phyloP scores from a whole-genome alignment of 2,329 filamentous ascomycete genomes.

The Cercospora berteroae region DNA sequence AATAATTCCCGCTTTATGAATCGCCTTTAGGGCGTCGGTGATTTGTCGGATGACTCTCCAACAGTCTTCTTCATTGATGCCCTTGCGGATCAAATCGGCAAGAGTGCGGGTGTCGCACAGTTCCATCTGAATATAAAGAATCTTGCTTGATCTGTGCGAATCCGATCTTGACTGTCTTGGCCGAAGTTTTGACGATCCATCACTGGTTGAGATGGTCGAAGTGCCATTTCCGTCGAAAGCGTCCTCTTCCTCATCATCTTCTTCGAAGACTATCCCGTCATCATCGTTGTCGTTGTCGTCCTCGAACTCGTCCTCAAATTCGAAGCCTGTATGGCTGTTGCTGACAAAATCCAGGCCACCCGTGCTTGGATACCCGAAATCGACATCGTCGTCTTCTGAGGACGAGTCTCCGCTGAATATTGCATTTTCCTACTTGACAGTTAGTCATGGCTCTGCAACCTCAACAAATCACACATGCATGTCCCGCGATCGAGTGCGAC shows the following conservation, averaged over 20 bases:
- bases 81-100: slow-evolving; percentile 78
- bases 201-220: slow-evolving; percentile 26
- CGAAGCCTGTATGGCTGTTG: slow-evolving; percentile 73
- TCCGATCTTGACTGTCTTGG: slow-evolving; percentile 49
- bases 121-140: slow-evolving; percentile 98
- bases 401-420: not conserved
- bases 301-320: slow-evolving; percentile 65
- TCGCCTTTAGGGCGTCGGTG: slow-evolving; percentile 82
- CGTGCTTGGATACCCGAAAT: slow-evolving; percentile 64
- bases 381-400: slow-evolving; percentile 53
- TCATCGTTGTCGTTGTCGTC: slow-evolving; percentile 53
- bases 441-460: not conserved
- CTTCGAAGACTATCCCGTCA: slow-evolving; percentile 16
- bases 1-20: slow-evolving; percentile 87
- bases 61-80: slow-evolving; percentile 71
- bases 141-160: slow-evolving; percentile 59
- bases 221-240: slow-evolving; percentile 38
- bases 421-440: not conserved
- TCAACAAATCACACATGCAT: not conserved
- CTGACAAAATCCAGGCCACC: slow-evolving; percentile 91
- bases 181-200: slow-evolving; percentile 1
- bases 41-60: slow-evolving; percentile 93
- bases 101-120: slow-evolving; percentile 94
- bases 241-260: slow-evolving; percentile 44
- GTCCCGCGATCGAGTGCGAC: not conserved